Evolutionary conservation across 2,329 filamentous ascomycete species (phyloP).

Genomic region (Arthrobotrys sphaeroides): DNA sequence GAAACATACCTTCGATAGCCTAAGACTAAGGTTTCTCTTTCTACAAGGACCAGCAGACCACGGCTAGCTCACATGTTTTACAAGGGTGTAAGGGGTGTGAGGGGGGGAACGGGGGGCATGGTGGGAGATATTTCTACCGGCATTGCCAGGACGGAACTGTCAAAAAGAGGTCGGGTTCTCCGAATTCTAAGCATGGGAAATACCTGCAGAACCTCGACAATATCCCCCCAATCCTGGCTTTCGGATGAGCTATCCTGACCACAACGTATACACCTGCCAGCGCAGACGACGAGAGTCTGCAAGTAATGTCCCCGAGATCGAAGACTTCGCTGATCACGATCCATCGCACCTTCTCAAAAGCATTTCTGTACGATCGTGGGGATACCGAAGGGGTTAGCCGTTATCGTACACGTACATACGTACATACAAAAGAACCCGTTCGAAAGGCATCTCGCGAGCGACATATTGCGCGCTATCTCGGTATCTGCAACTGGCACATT

Average conservation of each 20-base stretch:
- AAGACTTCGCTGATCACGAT: conserved; percentile 26
- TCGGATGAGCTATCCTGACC: conserved; percentile 29
- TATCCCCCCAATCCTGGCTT: conserved; percentile 21
- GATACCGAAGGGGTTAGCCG: conserved; percentile 16
- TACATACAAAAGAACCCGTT: too few relatives aligned
- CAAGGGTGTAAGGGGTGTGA: background rate
- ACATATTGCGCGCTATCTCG: background rate
- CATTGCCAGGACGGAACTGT: conserved; percentile 44
- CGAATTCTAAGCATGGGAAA: conserved; percentile 37
- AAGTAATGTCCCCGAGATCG: conserved; percentile 47
- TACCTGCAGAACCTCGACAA: conserved; percentile 30
- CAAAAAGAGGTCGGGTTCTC: conserved; percentile 25
- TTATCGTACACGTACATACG: too few relatives aligned
- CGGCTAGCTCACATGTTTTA: conserved; percentile 46
- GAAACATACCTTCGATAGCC: conserved; percentile 36
- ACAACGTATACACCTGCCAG: conserved; percentile 26
- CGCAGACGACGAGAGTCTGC: conserved; percentile 19
- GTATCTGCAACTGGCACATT: background rate
- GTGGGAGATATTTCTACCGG: conserved; percentile 39
- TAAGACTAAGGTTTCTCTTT: conserved; percentile 27
- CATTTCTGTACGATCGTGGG: background rate
- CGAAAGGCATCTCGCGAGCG: background rate
- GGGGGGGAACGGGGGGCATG: background rate
- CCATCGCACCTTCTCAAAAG: conserved; percentile 10
- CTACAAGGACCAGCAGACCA: conserved; percentile 20